These are phyloP conservation scores for Plasmodium relictum DNA, from an alignment of 169 alveolate genomes.

Conservation along the genomic window DNA sequence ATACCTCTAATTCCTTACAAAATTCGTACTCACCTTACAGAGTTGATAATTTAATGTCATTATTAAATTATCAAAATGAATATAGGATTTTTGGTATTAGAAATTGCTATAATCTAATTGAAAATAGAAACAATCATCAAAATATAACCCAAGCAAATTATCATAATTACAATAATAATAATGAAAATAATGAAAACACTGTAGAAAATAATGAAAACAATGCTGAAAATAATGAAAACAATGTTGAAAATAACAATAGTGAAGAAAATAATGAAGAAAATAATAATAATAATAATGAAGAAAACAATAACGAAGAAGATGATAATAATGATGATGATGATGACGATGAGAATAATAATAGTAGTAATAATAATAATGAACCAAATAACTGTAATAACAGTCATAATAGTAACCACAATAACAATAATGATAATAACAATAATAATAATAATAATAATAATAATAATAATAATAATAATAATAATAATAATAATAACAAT, in stretches of 20 bases:
- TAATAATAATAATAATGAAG: slow-evolving; percentile 12
- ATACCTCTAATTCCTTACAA: slow-evolving; percentile 29
- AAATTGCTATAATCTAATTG: slow-evolving; percentile 59
- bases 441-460: not conserved
- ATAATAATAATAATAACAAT: slow-evolving; percentile 9
- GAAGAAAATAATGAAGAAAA: slow-evolving; percentile 9
- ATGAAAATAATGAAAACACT: not conserved
- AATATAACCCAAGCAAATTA: slow-evolving; percentile 14
- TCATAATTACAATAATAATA: not conserved
- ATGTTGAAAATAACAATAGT: not conserved
- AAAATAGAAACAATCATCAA: slow-evolving; percentile 33
- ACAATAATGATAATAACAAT: slow-evolving; percentile 1
- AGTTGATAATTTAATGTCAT: slow-evolving; percentile 55
- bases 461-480: slow-evolving; percentile 3
- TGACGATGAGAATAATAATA: slow-evolving; percentile 16
- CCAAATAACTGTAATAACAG: slow-evolving; percentile 14
- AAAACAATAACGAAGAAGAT: not conserved
- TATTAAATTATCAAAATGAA: slow-evolving; percentile 72
- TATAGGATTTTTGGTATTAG: slow-evolving; percentile 66
- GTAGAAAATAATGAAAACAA: not conserved
- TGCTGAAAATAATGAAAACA: not conserved
- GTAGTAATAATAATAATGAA: not conserved
- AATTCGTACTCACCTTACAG: slow-evolving; percentile 39
- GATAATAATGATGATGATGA: slow-evolving; percentile 8
- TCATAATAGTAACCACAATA: slow-evolving; percentile 10